Percentiles rank a stretch among this genome's conserved stretches.
Conservation (phyloP, 257 asterid species). For the Ophiorrhiza pumila region DNA sequence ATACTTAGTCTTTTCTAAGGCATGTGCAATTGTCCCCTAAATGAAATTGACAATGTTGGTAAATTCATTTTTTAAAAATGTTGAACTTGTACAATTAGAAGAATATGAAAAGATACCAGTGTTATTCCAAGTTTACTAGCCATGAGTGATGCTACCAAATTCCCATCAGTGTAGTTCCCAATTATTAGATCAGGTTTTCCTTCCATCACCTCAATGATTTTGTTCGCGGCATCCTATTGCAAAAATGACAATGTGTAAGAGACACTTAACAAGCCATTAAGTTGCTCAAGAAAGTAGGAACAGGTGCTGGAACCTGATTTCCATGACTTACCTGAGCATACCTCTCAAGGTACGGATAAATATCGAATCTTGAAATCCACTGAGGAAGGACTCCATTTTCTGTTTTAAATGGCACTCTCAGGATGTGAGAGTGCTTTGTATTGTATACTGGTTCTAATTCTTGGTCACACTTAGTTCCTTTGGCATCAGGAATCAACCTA, state of each 20-base stretch:
- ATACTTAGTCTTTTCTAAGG: slow-evolving; percentile 89
- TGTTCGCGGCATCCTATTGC: slow-evolving; percentile 59
- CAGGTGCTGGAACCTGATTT: neutral
- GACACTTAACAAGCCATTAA: neutral
- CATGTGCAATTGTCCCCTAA: slow-evolving; percentile 95
- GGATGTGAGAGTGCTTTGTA: slow-evolving; percentile 84
- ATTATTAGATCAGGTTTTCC: slow-evolving; percentile 85
- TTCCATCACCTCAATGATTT: slow-evolving; percentile 73
- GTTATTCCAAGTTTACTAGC: slow-evolving; percentile 91
- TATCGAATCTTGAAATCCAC: slow-evolving; percentile 86
- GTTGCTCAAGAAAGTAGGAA: neutral
- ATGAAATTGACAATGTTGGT: slow-evolving; percentile 10
- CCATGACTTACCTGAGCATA: slow-evolving; percentile 54
- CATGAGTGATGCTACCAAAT: slow-evolving; percentile 87
- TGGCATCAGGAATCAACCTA: slow-evolving; percentile 79
- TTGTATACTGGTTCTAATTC: slow-evolving; percentile 69
- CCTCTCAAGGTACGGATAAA: slow-evolving; percentile 86
- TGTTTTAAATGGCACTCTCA: slow-evolving; percentile 77
- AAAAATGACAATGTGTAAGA: neutral
- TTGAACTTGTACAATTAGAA: neutral
- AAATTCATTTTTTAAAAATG: neutral
- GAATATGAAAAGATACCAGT: slow-evolving; percentile 42
- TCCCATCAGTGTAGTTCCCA: slow-evolving; percentile 91
- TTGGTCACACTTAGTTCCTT: slow-evolving; percentile 80
- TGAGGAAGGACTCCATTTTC: slow-evolving; percentile 72